Percentiles rank a stretch among this genome's conserved stretches.
These are phyloP conservation scores for Leavenworthia alabamica DNA, from an alignment of 345 rosid species.

Conservation along the genomic window DNA sequence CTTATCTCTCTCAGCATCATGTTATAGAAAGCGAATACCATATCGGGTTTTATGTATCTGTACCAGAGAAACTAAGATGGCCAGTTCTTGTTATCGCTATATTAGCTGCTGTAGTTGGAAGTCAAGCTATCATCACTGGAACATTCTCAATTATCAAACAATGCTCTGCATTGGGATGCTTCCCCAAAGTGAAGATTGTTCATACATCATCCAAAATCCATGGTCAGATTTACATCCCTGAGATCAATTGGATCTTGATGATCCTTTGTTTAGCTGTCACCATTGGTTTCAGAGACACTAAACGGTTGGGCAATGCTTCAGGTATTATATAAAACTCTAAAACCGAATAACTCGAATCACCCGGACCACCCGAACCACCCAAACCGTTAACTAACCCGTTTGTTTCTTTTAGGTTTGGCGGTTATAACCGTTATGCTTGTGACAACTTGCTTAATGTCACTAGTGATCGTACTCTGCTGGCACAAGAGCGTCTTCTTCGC, in stretches of 20 bases:
- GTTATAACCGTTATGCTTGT: constrained; percentile 98
- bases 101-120: constrained; percentile 91
- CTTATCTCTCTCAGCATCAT: constrained; percentile 71
- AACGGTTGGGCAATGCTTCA: constrained; percentile 78
- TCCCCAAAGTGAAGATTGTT: constrained; percentile 77
- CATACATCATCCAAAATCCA: constrained; percentile 88
- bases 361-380: too few species aligned
- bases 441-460: constrained; percentile 92
- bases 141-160: constrained; percentile 91
- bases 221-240: constrained; percentile 93
- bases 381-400: background rate
- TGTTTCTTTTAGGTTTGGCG: constrained; percentile 69
- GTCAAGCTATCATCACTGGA: constrained; percentile 91
- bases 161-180: constrained; percentile 79
- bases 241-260: constrained; percentile 92
- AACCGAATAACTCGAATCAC: background rate
- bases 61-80: constrained; percentile 76
- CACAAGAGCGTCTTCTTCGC: constrained; percentile 67
- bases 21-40: constrained; percentile 32
- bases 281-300: constrained; percentile 83
- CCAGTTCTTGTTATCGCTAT: constrained; percentile 87
- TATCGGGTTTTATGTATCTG: constrained; percentile 81
- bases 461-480: constrained; percentile 93
- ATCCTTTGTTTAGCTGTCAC: constrained; percentile 79
- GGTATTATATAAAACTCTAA: constrained; percentile 46